phyloP scores from a whole-genome alignment of 176 grass and related monocot species.

The Panicum miliaceum region DNA sequence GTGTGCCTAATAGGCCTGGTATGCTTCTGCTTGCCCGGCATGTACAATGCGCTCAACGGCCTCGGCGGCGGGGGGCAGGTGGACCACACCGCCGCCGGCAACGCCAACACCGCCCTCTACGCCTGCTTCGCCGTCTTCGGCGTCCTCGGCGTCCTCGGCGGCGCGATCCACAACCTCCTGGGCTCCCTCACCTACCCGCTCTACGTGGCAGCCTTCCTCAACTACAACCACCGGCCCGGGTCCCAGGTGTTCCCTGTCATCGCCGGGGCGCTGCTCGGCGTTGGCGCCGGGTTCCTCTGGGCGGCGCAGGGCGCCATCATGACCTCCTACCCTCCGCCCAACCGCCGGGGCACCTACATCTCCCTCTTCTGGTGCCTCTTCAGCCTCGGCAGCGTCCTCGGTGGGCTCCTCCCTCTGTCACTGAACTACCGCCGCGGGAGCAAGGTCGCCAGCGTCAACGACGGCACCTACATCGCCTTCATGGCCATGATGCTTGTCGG shows the following conservation, averaged over 20 bases:
- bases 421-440: constrained; percentile 62
- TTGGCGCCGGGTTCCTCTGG: constrained; percentile 86
- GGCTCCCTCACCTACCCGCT: constrained; percentile 80
- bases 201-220: constrained; percentile 85
- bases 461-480: constrained; percentile 82
- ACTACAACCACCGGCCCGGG: constrained; percentile 73
- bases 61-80: constrained; percentile 90
- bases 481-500: constrained; percentile 78
- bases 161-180: constrained; percentile 78
- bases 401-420: constrained; percentile 89
- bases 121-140: constrained; percentile 85
- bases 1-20: constrained; percentile 73
- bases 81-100: constrained; percentile 63
- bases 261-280: constrained; percentile 81
- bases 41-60: constrained; percentile 97
- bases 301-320: constrained; percentile 87
- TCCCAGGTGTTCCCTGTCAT: constrained; percentile 57
- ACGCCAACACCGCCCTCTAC: constrained; percentile 97
- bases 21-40: constrained; percentile 98
- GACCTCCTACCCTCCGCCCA: constrained; percentile 79
- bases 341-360: constrained; percentile 79
- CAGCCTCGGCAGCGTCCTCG: constrained; percentile 90
- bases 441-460: constrained; percentile 60
- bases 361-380: constrained; percentile 95
- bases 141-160: constrained; percentile 75